phyloP scores from a whole-genome alignment of 163 green algal species.

The Coccomyxa subellipsoidea region DNA sequence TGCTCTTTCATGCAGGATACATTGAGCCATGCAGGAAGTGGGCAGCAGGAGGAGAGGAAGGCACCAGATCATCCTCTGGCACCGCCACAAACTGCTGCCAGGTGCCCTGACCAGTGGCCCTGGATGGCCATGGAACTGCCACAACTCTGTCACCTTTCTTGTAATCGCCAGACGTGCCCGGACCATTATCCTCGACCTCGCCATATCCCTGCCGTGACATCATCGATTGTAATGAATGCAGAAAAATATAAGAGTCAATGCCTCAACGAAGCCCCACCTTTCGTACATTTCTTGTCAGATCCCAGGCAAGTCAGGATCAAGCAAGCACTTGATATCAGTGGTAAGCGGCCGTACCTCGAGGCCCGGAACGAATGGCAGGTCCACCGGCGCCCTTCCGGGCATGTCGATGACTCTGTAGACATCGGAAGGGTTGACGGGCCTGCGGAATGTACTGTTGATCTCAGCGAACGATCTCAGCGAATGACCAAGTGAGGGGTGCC shows the following conservation, averaged over 20 bases:
- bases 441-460: not conserved
- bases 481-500: no score
- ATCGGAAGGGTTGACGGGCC: not conserved
- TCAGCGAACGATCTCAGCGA: not conserved
- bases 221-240: not conserved
- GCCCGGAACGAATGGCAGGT: not conserved
- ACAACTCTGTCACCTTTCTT: not conserved
- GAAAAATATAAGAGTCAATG: not conserved
- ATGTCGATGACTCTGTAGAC: not conserved
- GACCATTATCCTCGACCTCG: not conserved
- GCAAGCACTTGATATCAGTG: no score
- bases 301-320: no score
- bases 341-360: no score
- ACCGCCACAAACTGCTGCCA: constrained; percentile 53
- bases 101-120: constrained; percentile 33
- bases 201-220: not conserved
- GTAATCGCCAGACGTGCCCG: not conserved
- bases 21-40: no score
- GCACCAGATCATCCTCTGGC: constrained; percentile 34
- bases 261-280: not conserved
- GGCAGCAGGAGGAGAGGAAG: not conserved
- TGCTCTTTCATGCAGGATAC: not conserved
- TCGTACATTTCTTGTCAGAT: not conserved
- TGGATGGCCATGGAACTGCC: not conserved
- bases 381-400: not conserved